Percentiles rank a stretch among this genome's conserved stretches.
These are phyloP conservation scores for Pseudomassariella vexata DNA, from an alignment of 2,329 filamentous ascomycete genomes.

Conservation along the genomic window DNA sequence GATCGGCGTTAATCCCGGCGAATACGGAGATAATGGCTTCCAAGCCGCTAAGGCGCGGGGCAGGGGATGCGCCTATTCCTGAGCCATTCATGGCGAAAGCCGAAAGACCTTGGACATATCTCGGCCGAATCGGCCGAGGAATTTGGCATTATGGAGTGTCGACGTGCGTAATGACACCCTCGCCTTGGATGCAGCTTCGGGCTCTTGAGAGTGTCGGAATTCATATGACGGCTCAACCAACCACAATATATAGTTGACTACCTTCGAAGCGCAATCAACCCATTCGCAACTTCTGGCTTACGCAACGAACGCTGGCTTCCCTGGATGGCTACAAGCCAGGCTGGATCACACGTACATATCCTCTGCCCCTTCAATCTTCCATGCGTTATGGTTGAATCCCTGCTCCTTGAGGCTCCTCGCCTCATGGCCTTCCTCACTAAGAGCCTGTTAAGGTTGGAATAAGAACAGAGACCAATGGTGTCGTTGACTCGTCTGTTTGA, in stretches of 20 bases:
- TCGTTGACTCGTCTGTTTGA: slow-evolving; percentile 50
- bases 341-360: no score
- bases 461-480: slow-evolving; percentile 63
- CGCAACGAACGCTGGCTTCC: background rate
- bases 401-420: slow-evolving; percentile 29
- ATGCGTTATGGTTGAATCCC: slow-evolving; percentile 30
- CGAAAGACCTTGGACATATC: no score
- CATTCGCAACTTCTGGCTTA: background rate
- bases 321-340: background rate
- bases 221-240: background rate
- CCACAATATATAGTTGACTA: background rate
- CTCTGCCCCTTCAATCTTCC: slow-evolving; percentile 13
- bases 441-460: slow-evolving; percentile 48
- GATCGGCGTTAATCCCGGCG: no score
- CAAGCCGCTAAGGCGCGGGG: no score
- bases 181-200: background rate
- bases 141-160: no score
- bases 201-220: background rate
- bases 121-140: no score
- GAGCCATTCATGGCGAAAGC: no score
- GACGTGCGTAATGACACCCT: no score
- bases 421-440: slow-evolving; percentile 27
- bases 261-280: background rate
- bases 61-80: no score
- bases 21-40: no score